These are phyloP conservation scores for Triticum dicoccoides DNA, from an alignment of 176 grass and related monocot genomes.

Conservation along the genomic window DNA sequence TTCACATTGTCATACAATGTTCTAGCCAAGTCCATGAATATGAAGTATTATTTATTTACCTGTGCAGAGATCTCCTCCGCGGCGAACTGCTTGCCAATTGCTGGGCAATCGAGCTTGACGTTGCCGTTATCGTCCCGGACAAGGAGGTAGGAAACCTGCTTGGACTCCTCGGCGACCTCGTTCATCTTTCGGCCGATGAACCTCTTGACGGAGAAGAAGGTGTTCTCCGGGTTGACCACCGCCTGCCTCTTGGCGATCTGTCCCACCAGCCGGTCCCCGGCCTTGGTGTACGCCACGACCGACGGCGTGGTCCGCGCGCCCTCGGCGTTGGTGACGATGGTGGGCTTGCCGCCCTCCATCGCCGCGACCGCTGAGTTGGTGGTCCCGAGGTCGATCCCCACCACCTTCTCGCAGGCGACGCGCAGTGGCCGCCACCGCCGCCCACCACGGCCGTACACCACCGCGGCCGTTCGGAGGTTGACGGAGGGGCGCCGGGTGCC, in stretches of 20 bases:
- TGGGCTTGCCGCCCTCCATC: slow-evolving; percentile 80
- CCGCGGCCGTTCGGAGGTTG: slow-evolving; percentile 20
- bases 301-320: slow-evolving; percentile 79
- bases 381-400: slow-evolving; percentile 79
- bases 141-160: slow-evolving; percentile 72
- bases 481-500: slow-evolving; percentile 15
- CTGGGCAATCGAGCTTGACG: slow-evolving; percentile 73
- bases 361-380: slow-evolving; percentile 81
- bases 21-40: too few relatives aligned
- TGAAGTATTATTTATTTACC: slow-evolving; percentile 15
- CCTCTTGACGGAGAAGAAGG: slow-evolving; percentile 77
- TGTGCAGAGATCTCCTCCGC: slow-evolving; percentile 73
- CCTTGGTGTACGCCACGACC: slow-evolving; percentile 75
- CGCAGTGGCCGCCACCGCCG: slow-evolving; percentile 51
- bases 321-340: slow-evolving; percentile 86
- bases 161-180: slow-evolving; percentile 72
- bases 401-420: slow-evolving; percentile 66
- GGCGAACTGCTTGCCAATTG: slow-evolving; percentile 66
- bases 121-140: slow-evolving; percentile 67
- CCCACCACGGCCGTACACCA: slow-evolving; percentile 28
- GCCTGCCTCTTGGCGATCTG: slow-evolving; percentile 89
- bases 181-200: slow-evolving; percentile 81
- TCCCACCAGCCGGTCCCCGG: slow-evolving; percentile 67
- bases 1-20: background rate
- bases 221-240: slow-evolving; percentile 81